Percentiles rank a stretch among this genome's conserved stretches.
These are phyloP conservation scores for Myxozyma kluyveri DNA, from an alignment of 805 yeast species.

Conservation along the genomic window DNA sequence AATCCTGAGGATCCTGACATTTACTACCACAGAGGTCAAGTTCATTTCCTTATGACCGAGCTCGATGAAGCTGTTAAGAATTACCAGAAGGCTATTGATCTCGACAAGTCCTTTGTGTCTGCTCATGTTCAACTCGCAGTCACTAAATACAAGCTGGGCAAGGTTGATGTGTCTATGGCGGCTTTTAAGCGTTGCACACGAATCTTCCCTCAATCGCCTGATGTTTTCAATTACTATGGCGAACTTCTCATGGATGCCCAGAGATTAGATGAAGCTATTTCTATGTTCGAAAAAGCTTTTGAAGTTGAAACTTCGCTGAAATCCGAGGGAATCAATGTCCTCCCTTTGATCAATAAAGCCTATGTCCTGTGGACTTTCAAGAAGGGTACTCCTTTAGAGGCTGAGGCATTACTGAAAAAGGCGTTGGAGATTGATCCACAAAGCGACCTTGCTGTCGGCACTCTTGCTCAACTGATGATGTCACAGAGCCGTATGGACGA, in stretches of 20 bases:
- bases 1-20: slow-evolving; percentile 75
- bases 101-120: slow-evolving; percentile 72
- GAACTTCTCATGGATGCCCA: slow-evolving; percentile 84
- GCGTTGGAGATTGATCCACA: slow-evolving; percentile 83
- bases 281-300: slow-evolving; percentile 82
- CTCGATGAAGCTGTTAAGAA: slow-evolving; percentile 67
- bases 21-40: slow-evolving; percentile 93
- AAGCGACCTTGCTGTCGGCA: slow-evolving; percentile 81
- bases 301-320: slow-evolving; percentile 56
- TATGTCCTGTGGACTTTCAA: slow-evolving; percentile 45
- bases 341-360: slow-evolving; percentile 89
- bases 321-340: slow-evolving; percentile 73
- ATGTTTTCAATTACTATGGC: slow-evolving; percentile 92
- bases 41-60: slow-evolving; percentile 76
- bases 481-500: slow-evolving; percentile 79
- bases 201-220: slow-evolving; percentile 82
- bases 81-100: slow-evolving; percentile 71
- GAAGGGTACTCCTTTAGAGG: slow-evolving; percentile 50
- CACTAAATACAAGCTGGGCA: slow-evolving; percentile 61
- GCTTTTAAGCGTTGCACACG: slow-evolving; percentile 41
- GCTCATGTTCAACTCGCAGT: slow-evolving; percentile 93
- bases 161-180: slow-evolving; percentile 24
- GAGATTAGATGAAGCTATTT: slow-evolving; percentile 66
- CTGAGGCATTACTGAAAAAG: slow-evolving; percentile 62
- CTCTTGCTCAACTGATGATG: slow-evolving; percentile 87